Conservation (phyloP, 768 basidiomycete species). For the Tricholoma matsutake region DNA sequence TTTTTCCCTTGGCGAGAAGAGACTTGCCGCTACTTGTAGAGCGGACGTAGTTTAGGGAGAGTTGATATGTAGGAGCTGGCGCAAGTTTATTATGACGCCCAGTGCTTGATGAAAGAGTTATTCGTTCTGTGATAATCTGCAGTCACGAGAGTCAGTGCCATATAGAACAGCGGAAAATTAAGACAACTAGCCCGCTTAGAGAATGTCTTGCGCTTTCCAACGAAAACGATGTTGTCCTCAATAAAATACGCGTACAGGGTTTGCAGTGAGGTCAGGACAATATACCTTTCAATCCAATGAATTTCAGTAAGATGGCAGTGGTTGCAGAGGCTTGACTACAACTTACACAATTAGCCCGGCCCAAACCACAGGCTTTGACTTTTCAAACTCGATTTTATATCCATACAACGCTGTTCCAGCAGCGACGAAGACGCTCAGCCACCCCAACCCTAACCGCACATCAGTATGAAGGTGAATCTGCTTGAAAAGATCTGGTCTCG, state of each 20-base stretch:
- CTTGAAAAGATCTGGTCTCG: conserved; percentile 79
- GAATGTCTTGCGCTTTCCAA: conserved; percentile 87
- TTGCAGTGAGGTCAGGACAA: conserved; percentile 66
- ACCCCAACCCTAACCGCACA: conserved; percentile 82
- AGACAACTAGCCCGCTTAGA: conserved; percentile 67
- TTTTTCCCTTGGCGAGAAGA: conserved; percentile 68
- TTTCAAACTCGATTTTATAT: conserved; percentile 85
- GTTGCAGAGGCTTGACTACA: conserved; percentile 6
- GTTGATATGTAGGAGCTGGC: conserved; percentile 61
- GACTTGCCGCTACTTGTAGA: conserved; percentile 86
- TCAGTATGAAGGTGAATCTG: conserved; percentile 87
- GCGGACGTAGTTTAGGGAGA: conserved; percentile 69
- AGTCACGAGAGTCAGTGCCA: conserved; percentile 39
- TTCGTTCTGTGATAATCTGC: conserved; percentile 88
- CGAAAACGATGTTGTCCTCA: conserved; percentile 81
- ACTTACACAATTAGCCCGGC: conserved; percentile 76
- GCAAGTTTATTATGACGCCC: conserved; percentile 48
- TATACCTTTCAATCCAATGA: conserved; percentile 51
- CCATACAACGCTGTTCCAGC: conserved; percentile 81
- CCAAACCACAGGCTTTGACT: conserved; percentile 78
- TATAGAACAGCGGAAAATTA: background rate
- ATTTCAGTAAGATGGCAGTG: conserved; percentile 5
- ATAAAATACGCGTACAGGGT: conserved; percentile 83
- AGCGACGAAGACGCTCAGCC: conserved; percentile 81
- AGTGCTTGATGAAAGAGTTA: conserved; percentile 74